Percentiles rank a stretch among this genome's conserved stretches.
Conservation (phyloP, 768 basidiomycete species). For the Lactifluus subvellereus region DNA sequence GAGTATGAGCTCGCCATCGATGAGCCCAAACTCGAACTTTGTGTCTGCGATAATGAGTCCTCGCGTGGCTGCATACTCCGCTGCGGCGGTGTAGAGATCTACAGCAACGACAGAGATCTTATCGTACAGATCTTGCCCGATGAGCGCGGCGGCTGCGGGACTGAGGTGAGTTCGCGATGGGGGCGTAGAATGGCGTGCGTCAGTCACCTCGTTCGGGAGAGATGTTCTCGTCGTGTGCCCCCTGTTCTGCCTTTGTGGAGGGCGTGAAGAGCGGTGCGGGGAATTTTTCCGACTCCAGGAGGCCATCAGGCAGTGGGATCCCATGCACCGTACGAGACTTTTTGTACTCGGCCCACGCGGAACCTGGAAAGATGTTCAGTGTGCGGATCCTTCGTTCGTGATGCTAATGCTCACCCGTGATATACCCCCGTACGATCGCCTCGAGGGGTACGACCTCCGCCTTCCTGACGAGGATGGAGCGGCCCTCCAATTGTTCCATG, state of each 20-base stretch:
- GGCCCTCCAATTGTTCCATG: constrained; percentile 69
- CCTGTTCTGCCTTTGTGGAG: constrained; percentile 93
- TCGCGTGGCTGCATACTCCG: constrained; percentile 60
- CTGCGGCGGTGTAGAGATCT: constrained; percentile 66
- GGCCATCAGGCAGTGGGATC: constrained; percentile 63
- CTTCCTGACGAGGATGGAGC: constrained; percentile 87
- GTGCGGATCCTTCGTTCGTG: too few species aligned
- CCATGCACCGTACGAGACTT: constrained; percentile 84
- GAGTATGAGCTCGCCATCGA: constrained; percentile 62
- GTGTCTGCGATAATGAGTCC: constrained; percentile 96
- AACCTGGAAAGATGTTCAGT: constrained; percentile 48
- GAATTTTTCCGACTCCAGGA: constrained; percentile 83
- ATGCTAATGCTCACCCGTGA: constrained; percentile 62
- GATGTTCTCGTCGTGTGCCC: constrained; percentile 96
- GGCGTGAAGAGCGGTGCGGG: constrained; percentile 88
- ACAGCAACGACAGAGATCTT: constrained; percentile 57
- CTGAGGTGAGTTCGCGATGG: background rate
- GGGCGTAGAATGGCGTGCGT: constrained; percentile 21
- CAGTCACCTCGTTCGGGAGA: constrained; percentile 89
- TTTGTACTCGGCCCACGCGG: constrained; percentile 94
- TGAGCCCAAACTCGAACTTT: constrained; percentile 95
- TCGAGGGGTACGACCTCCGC: constrained; percentile 88
- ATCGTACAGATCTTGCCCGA: constrained; percentile 60
- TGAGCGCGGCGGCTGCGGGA: constrained; percentile 50
- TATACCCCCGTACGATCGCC: constrained; percentile 92